Evolutionary conservation across 257 asterid species (phyloP), one percentile per base, ranked within the genome.

Genomic region (Primulina tabacum): DNA sequence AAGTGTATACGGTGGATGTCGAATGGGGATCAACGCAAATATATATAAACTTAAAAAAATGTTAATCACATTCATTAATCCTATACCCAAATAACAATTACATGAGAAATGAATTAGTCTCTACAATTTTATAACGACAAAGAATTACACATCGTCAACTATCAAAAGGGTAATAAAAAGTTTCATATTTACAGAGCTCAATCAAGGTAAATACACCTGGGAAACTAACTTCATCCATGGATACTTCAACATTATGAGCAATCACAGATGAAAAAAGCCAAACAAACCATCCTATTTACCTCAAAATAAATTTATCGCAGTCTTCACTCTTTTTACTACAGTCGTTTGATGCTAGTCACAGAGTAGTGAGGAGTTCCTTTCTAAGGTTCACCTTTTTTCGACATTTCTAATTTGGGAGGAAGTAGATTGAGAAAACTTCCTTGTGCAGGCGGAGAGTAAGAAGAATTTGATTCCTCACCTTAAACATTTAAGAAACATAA

Each of bases 361-460:
- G 12, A 47, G n/a, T 43, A 43, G 55, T 14, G 18, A 47, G 18
- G 55, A 47, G 18, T 47, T 47, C 55, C 55, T 47, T 47, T 14
- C 55, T 47, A 80, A 30, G 80, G 68, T 74, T 85, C 87, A 24
- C 82, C 83, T 32, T 64, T 79, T 56, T 76, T 82, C 8, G 84
- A 78, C 64, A 81, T 75, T 63, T 88, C 94, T 52, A 77, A 63
- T 63, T 76, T 86, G 0, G 92, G 87, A 76, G 96, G 96, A 50
- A 92, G 75, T 29, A 88, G 76, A 65, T 83, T 88, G 60, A 86
- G 80, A 78, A 89, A 88, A 73, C 96, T 92, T 63, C 98, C 98
- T 37, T 86, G 92, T 56, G 82, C 82, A 11, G 83, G 84, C 77
- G 86, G 92, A 64, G 77, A 69, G 17, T 88, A 79, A 47, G 84